These are phyloP conservation scores for Scutellaria galericulata DNA, from an alignment of 257 asterid species.

Conservation along the genomic window DNA sequence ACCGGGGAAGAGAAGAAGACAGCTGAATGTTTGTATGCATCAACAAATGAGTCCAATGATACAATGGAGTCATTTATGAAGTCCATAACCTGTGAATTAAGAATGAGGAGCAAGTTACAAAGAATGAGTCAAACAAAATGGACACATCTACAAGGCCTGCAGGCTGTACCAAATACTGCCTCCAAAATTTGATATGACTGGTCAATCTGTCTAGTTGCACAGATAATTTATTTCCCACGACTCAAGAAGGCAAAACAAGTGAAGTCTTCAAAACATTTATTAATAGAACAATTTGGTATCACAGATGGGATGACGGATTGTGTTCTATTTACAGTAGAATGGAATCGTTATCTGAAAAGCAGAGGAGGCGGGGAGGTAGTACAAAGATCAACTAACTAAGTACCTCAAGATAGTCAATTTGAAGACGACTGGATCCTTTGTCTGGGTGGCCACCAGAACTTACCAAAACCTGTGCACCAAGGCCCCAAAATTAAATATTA, in stretches of 20 bases:
- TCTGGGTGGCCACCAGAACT: conserved; percentile 64
- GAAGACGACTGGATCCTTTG: conserved; percentile 65
- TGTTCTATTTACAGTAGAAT: conserved; percentile 9
- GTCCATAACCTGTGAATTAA: conserved; percentile 82
- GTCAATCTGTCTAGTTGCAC: conserved; percentile 18
- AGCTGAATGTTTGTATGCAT: conserved; percentile 78
- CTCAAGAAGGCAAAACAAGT: conserved; percentile 17
- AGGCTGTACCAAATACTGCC: conserved; percentile 1
- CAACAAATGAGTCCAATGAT: conserved; percentile 81
- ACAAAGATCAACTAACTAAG: conserved; percentile 21
- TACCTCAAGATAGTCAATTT: conserved; percentile 88
- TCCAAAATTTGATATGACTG: background rate
- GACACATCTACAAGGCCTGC: conserved; percentile 22
- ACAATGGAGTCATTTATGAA: conserved; percentile 92
- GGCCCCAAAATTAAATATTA: conserved; percentile 29
- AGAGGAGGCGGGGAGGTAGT: background rate
- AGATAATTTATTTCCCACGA: conserved; percentile 13
- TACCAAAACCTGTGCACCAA: conserved; percentile 64
- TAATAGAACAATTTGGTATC: conserved; percentile 1
- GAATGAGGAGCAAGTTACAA: conserved; percentile 18
- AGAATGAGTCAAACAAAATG: conserved; percentile 1
- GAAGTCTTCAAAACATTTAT: conserved; percentile 15
- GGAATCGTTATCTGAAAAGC: conserved; percentile 25
- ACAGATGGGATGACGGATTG: background rate
- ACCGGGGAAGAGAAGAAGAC: conserved; percentile 74